Base-by-base conservation (phyloP, 768 basidiomycete genomes). In the Auricularia sp. region DNA sequence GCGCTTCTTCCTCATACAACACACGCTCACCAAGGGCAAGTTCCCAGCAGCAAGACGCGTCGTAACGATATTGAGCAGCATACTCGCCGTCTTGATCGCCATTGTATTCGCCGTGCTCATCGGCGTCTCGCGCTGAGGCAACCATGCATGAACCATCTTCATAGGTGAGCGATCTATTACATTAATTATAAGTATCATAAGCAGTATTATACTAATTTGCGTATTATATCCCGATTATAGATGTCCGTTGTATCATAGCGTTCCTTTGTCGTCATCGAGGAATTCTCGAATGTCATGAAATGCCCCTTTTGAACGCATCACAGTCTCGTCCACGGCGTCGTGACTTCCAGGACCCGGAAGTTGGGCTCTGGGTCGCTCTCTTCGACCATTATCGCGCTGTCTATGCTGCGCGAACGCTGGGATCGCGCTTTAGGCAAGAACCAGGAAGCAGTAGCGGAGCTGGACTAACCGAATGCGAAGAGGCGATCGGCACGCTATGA, bases 1-100 rank as follows among this genome's bases (percentile, higher is more conserved):
- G 11, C 77, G 85, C n/a, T 86, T 83, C 69, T 86, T 85, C 70
- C 69, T 72, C 1, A 77, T 85, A 3, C 85, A 86, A 69, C 69
- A 71, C 0, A 79, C 81, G 6, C 76, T 86, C 64, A 75, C 78
- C 1, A 76, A 78, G 45, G 83, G 83, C 8, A 69, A 77, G 58
- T 86, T 84, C 68, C 84, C 85, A 3, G 78, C 79, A n/a, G 81
- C 84, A n/a, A 75, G 83, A 8, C 58, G 79, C 18, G 76, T 79
- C 3, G 71, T 79, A 7, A 76, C 76, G 1, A 71, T 78, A n/a
- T 72, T 85, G 10, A 73, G 79, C 18, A 68, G 77, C 10, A 63
- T 77, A 24, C 73, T 84, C 4, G 74, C 75, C 5, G 70, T 75
- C 16, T 68, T 83, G 6, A 78, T 81, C 1, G 73, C 73, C 18